Conservation (phyloP, 139 green algal species). For the Astrephomene gubernaculifera region DNA sequence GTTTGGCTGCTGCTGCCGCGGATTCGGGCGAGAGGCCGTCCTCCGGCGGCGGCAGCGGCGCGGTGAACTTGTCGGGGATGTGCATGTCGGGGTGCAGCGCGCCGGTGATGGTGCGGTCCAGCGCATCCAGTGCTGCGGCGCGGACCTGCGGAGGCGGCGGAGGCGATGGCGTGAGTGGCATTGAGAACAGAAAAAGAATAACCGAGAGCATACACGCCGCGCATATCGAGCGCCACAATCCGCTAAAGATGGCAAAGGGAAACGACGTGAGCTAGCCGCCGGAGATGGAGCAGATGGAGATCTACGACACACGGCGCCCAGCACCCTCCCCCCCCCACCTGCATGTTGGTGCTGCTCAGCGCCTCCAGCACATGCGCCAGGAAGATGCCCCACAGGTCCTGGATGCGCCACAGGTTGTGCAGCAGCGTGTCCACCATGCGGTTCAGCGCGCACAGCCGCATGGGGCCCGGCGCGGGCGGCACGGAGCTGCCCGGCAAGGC, state of each 20-base stretch:
- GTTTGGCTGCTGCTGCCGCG: neutral
- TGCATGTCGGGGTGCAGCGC: conserved; percentile 50
- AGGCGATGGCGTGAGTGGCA: too few relatives aligned
- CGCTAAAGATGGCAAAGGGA: too few relatives aligned
- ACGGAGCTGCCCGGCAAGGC: neutral
- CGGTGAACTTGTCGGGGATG: conserved; percentile 40
- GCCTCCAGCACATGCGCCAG: conserved; percentile 81
- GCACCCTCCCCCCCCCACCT: conserved; percentile 23
- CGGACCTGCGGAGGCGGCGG: conserved; percentile 52
- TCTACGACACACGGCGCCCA: too few relatives aligned
- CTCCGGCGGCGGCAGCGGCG: conserved; percentile 10
- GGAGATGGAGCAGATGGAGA: too few relatives aligned
- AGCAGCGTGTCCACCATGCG: conserved; percentile 85
- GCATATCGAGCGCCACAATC: too few relatives aligned
- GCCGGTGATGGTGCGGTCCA: conserved; percentile 75
- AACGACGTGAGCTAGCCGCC: too few relatives aligned
- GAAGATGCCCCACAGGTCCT: conserved; percentile 87
- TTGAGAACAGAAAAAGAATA: too few relatives aligned
- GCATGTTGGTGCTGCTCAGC: conserved; percentile 52
- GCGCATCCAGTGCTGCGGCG: conserved; percentile 72
- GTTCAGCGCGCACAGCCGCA: conserved; percentile 71
- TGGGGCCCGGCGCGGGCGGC: neutral
- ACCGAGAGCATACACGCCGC: too few relatives aligned
- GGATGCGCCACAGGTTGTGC: conserved; percentile 71
- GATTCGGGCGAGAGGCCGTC: neutral